These are phyloP conservation scores for Leccinellum albellum DNA, from an alignment of 768 basidiomycete genomes.

Conservation along the genomic window DNA sequence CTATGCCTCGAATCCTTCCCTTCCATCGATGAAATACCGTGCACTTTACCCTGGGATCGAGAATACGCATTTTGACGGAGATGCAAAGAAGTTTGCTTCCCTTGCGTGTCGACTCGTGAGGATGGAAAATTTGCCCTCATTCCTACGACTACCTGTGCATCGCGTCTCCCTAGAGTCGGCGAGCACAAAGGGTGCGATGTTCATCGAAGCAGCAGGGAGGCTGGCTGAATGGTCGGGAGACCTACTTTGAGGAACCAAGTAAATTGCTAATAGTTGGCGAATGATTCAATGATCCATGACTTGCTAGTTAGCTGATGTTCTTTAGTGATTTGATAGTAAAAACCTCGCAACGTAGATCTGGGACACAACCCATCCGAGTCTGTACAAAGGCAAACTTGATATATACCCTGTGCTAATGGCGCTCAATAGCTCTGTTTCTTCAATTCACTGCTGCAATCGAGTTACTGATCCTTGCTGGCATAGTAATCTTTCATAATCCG, in stretches of 20 bases:
- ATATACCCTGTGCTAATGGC: too few relatives aligned
- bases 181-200: conserved; percentile 18
- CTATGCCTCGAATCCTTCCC: conserved; percentile 25
- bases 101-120: conserved; percentile 14
- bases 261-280: background rate
- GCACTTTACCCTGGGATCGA: conserved; percentile 15
- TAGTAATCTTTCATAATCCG: too few relatives aligned
- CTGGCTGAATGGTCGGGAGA: conserved; percentile 22
- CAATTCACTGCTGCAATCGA: background rate
- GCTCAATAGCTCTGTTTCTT: too few relatives aligned
- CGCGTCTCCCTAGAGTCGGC: conserved; percentile 19
- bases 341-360: too few relatives aligned
- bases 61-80: conserved; percentile 21
- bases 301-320: too few relatives aligned
- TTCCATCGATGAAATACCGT: conserved; percentile 23
- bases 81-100: conserved; percentile 22
- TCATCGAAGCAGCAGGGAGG: conserved; percentile 21
- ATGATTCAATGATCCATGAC: background rate
- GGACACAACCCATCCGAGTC: too few relatives aligned
- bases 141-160: conserved; percentile 23
- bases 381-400: too few relatives aligned
- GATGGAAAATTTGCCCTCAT: conserved; percentile 15
- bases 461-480: background rate
- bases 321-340: too few relatives aligned
- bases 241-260: conserved; percentile 10